Percentiles rank a stretch among this genome's conserved stretches.
Conservation (phyloP, 805 yeast genomes). For the Candida suzukii region DNA sequence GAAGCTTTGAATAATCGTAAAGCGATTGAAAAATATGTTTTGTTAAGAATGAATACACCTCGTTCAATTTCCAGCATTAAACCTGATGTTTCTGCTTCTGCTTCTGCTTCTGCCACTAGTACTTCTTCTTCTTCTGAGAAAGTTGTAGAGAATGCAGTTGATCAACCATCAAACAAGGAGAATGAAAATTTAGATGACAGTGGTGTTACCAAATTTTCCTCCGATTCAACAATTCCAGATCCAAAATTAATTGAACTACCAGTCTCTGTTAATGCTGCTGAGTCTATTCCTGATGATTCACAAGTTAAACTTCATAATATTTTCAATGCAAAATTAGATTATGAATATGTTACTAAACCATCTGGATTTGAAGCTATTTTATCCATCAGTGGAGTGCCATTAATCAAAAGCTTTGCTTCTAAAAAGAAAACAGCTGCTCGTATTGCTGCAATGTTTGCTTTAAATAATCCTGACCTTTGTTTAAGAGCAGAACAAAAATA, state of each 20-base stretch:
- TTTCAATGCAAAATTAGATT: too few species aligned
- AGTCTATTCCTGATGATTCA: too few species aligned
- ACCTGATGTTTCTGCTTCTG: too few species aligned
- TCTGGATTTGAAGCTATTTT: neutral
- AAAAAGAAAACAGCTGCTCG: neutral
- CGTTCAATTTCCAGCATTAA: slow-evolving; percentile 18
- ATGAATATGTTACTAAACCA: too few species aligned
- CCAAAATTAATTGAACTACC: neutral
- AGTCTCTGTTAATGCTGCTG: too few species aligned
- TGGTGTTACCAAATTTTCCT: neutral
- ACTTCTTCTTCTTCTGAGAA: too few species aligned
- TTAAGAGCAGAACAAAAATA: neutral
- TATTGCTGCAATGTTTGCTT: neutral
- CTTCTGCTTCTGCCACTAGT: too few species aligned
- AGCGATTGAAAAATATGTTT: slow-evolving; percentile 57
- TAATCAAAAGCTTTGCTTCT: neutral
- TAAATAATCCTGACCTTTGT: neutral
- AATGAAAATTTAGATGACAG: neutral
- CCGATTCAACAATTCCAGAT: neutral
- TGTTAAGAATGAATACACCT: slow-evolving; percentile 46
- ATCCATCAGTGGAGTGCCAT: too few species aligned
- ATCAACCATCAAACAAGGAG: neutral
- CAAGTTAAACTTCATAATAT: too few species aligned
- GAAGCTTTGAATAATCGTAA: slow-evolving; percentile 55
- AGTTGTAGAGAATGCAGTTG: neutral